Base-by-base conservation (phyloP, 2,329 filamentous ascomycete genomes). In the Microsporum ferrugineum region DNA sequence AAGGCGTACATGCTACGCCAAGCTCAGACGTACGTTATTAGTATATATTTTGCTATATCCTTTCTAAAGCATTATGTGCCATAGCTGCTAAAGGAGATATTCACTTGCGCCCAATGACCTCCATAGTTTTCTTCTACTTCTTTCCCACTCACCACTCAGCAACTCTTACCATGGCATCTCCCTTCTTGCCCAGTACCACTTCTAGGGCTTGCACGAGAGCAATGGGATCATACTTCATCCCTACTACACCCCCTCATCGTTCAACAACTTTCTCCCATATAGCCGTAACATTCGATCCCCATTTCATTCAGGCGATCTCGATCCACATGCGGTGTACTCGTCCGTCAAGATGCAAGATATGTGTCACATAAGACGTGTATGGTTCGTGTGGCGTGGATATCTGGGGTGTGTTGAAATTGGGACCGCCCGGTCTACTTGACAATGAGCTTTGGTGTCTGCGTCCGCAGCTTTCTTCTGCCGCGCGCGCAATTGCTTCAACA, bases 291-390 rank as follows among this genome's bases (percentile, higher is more conserved):
- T 68, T 91, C 87, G 45, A 97, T 89, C 0, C 91, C 91, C 64
- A 91, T 72, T 17, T 75, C 73, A 2, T 75, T 75, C 49, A 96
- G 77, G 60, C 80, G 80, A 4, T 80, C 80, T 57, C 79, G 84
- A 67, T 95, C 84, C 0, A 96, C 86, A 2, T 71, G 76, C 0
- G 91, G 91, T 27, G 86, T 85, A 0, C 81, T 82, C 0, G 84
- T 0, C 85, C 86, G 47, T 91, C 88, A 0, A 96, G 75, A 69
- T 95, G 88, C 5, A 96, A 79, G 12, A 96, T 72, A 71, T 96
- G 91, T 5, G 88, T 95, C 2, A 96, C 86, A 68, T 94, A 96
- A 2, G 76, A 78, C 31, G 74, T 79, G 68, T 85, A 88, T 2
- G 55, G 39, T 14, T 39, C 36, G 7, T 31, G 12, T 4, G 85